Percentiles rank a stretch among this genome's conserved stretches.
Evolutionary conservation across 192 early-diverging fungal species (phyloP).

Genomic region (Linderina pennispora): DNA sequence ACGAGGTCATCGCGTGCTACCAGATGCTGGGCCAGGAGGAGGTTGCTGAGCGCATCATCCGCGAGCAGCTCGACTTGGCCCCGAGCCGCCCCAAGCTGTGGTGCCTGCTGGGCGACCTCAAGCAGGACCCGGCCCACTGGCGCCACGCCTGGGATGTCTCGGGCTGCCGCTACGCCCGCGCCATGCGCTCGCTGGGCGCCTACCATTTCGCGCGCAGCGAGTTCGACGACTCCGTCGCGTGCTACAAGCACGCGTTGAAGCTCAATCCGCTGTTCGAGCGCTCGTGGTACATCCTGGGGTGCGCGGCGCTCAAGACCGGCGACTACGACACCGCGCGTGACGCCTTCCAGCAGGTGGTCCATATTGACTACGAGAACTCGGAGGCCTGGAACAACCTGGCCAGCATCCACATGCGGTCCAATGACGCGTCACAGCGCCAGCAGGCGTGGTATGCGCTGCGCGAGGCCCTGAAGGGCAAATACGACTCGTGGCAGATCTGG

Average conservation of each 20-base stretch:
- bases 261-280: slow-evolving; percentile 95
- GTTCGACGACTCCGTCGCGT: slow-evolving; percentile 59
- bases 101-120: slow-evolving; percentile 88
- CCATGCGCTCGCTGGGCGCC: slow-evolving; percentile 90
- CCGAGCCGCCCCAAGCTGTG: slow-evolving; percentile 79
- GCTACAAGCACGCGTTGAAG: slow-evolving; percentile 73
- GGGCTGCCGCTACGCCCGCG: slow-evolving; percentile 73
- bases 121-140: slow-evolving; percentile 68
- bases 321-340: slow-evolving; percentile 68
- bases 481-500: slow-evolving; percentile 90
- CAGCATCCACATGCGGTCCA: slow-evolving; percentile 66
- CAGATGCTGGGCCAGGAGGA: slow-evolving; percentile 79
- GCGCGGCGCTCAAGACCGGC: slow-evolving; percentile 76
- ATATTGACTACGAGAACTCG: slow-evolving; percentile 71
- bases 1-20: slow-evolving; percentile 84
- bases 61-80: slow-evolving; percentile 52
- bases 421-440: slow-evolving; percentile 58
- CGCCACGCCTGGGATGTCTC: slow-evolving; percentile 88
- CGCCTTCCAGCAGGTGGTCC: slow-evolving; percentile 72
- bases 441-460: slow-evolving; percentile 74
- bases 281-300: slow-evolving; percentile 96
- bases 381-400: slow-evolving; percentile 99
- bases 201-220: slow-evolving; percentile 66
- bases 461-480: slow-evolving; percentile 73
- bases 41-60: slow-evolving; percentile 79